Percentiles rank a stretch among this genome's conserved stretches.
These are phyloP conservation scores for Beverwykella pulmonaria DNA, from an alignment of 495 filamentous ascomycete genomes.

Conservation along the genomic window DNA sequence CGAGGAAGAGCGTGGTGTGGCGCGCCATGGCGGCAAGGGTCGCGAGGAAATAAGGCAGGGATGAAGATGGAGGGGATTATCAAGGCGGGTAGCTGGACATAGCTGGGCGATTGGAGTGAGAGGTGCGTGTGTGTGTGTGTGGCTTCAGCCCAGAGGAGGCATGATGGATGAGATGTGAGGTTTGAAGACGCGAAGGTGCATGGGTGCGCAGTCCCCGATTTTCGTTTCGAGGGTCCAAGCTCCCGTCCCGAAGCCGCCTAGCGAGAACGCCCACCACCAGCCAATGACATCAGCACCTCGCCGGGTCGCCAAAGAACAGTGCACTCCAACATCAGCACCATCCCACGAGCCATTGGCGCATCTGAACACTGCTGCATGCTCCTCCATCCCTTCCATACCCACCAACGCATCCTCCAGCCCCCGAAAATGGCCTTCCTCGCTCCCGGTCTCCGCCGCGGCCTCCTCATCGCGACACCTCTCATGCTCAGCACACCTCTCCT, in stretches of 20 bases:
- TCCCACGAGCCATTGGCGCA: background rate
- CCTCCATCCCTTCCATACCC: background rate
- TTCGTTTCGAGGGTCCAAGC: constrained; percentile 26
- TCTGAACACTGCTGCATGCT: background rate
- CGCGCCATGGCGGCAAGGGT: too few relatives aligned
- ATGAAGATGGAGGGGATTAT: background rate
- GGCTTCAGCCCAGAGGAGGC: too few relatives aligned
- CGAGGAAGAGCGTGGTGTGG: constrained; percentile 23
- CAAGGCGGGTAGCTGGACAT: too few relatives aligned
- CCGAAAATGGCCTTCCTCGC: constrained; percentile 21
- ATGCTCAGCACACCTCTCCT: constrained; percentile 18
- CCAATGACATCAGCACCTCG: constrained; percentile 32
- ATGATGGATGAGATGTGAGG: background rate
- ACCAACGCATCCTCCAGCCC: background rate
- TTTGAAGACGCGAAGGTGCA: constrained; percentile 5
- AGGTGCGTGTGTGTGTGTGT: too few relatives aligned
- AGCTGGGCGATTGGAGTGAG: too few relatives aligned
- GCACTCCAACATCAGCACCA: background rate
- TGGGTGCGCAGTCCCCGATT: background rate
- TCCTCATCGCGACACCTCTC: constrained; percentile 25
- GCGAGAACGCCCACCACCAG: background rate
- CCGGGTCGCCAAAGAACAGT: background rate
- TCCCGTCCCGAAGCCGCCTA: constrained; percentile 9
- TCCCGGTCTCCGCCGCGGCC: constrained; percentile 19
- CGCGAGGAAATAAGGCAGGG: too few relatives aligned